These are phyloP conservation scores for Cystobasidium sp. DNA, from an alignment of 1,284 basidiomycete genomes.

Conservation along the genomic window DNA sequence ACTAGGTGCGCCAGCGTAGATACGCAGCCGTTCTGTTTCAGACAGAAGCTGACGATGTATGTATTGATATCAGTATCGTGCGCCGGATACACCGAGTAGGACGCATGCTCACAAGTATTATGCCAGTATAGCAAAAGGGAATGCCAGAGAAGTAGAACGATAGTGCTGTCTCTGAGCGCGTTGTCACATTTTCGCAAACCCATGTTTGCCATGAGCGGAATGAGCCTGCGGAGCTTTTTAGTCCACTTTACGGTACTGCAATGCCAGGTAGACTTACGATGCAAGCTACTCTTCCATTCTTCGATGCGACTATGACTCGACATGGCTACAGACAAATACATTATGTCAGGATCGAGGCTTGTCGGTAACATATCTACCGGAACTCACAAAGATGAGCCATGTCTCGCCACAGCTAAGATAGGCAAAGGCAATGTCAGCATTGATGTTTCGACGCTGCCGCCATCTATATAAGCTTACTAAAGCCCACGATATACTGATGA, in stretches of 20 bases:
- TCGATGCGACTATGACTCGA: conserved; percentile 16
- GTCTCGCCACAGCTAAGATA: conserved; percentile 2
- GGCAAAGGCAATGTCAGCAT: too few relatives aligned
- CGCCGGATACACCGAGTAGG: neutral
- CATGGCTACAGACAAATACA: neutral
- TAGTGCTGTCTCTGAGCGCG: conserved; percentile 7
- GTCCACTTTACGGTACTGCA: neutral
- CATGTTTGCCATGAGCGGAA: conserved; percentile 12
- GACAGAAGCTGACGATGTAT: neutral
- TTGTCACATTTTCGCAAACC: conserved; percentile 10
- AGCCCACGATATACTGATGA: conserved; percentile 21
- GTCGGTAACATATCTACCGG: neutral
- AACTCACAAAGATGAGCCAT: conserved; percentile 22
- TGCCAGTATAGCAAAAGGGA: conserved; percentile 13
- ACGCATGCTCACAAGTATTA: neutral
- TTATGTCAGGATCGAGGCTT: neutral
- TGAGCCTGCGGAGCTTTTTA: neutral
- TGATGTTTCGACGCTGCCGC: neutral
- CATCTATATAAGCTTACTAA: neutral
- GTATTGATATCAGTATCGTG: neutral
- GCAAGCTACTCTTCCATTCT: conserved; percentile 25
- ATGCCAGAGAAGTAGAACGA: conserved; percentile 18
- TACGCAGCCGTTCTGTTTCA: conserved; percentile 15
- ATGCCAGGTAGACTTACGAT: neutral
- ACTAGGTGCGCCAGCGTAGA: conserved; percentile 2